Base-by-base conservation (phyloP, 306 rosid genomes). In the Fragaria vesca region DNA sequence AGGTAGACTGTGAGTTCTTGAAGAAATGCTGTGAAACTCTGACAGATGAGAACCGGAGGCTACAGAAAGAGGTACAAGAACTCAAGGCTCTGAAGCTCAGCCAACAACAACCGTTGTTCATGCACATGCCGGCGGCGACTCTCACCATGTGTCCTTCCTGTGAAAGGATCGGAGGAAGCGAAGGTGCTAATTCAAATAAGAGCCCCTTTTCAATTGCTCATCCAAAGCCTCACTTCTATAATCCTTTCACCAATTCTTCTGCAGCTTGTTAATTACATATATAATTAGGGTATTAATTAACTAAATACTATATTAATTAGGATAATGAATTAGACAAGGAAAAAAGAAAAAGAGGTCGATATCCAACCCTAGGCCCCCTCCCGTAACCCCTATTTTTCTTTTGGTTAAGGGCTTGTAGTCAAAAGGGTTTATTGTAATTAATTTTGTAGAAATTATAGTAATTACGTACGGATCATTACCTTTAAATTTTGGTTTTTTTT, bases 121-220 rank as follows among this genome's bases (percentile, higher is more conserved):
- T 95, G 99, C 95, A 91, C 40, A 84, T 92, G 97, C 88, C 98
- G 13, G 97, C 93, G 8, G 97, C 99, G 0, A 91, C 99, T 0
- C 93, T 95, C 47, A 82, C 87, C 47, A 87, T 95, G 87, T 95
- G 99, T 21, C 97, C 99, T 0, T 91, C 99, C 0, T 95, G 99
- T 21, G 99, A 95, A 78, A 85, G 97, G 78, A 83, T 88, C 15
- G 89, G 81, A 6, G 81, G 85, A n/a, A 83, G 81, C 0, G 91
- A 82, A 5, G 76, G 61, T 43, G 72, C 71, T 46, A 48, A 70
- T 52, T 26, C 87, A 26, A 66, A 65, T 65, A 91, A 90, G 85
- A 82, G 69, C 79, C 87, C 93, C 8, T 90, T 92, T 80, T 83
- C 94, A 2, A 78, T 90, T 77, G 78, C 97, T 80, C 71, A 38